Conservation (phyloP, 225 moss, liverwort and hornwort species). For the Polytrichum commune region DNA sequence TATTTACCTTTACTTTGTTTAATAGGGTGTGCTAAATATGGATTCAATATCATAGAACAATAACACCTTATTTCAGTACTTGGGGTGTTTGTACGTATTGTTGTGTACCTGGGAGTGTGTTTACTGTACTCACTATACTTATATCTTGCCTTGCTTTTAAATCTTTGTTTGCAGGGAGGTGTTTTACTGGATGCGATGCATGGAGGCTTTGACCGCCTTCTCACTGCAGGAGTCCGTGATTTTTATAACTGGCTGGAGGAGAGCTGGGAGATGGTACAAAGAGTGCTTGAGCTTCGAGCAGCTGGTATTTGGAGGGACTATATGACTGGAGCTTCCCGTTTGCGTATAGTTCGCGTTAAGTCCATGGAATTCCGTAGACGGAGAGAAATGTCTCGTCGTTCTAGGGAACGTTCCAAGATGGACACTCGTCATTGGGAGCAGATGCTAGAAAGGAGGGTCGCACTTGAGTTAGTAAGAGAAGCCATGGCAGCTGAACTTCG, state of each 20-base stretch:
- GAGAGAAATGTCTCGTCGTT: conserved; percentile 73
- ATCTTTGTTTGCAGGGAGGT: conserved; percentile 31
- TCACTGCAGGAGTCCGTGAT: conserved; percentile 47
- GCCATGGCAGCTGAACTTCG: conserved; percentile 87
- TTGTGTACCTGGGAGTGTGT: too few relatives aligned
- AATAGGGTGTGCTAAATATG: too few relatives aligned
- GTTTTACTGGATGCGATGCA: conserved; percentile 68
- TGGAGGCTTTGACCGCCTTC: conserved; percentile 70
- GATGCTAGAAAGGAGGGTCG: conserved; percentile 81
- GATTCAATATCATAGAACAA: too few relatives aligned
- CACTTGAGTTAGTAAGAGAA: conserved; percentile 87
- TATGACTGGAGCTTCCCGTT: conserved; percentile 56
- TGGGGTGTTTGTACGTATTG: too few relatives aligned
- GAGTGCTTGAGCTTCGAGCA: conserved; percentile 64
- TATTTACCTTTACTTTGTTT: too few relatives aligned
- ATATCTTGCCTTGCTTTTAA: too few relatives aligned
- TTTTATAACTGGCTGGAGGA: conserved; percentile 68
- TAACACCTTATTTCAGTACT: too few relatives aligned
- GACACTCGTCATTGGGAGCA: conserved; percentile 79
- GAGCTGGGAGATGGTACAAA: conserved; percentile 43
- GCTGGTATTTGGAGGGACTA: conserved; percentile 64
- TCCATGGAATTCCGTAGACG: conserved; percentile 59
- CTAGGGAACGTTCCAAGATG: conserved; percentile 55
- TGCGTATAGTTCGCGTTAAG: conserved; percentile 61
- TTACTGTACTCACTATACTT: too few relatives aligned